Base-by-base conservation (phyloP, 164 flowering plant genomes). In the Stephania japonica region DNA sequence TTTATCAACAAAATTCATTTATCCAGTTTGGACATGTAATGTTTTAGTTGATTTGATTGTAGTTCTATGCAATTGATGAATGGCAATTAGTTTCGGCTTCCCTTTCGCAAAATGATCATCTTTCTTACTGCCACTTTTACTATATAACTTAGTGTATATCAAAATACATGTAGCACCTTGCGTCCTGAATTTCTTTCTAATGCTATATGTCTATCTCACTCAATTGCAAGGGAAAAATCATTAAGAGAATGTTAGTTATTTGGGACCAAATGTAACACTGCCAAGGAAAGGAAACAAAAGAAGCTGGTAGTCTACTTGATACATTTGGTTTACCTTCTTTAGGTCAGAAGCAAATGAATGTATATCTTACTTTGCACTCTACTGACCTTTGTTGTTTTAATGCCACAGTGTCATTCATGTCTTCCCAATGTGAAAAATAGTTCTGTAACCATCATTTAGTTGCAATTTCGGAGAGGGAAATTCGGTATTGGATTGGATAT, bases 1-100 rank as follows among this genome's bases (percentile, higher is more conserved):
- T 79, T 43, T 73, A 72, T 78, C 72, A 69, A 65, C 65, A 66
- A 49, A 27, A 5, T 72, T 67, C 56, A 67, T 68, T 18, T 18
- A 68, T 38, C 53, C 61, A 53, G 19, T 53, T 53, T 12, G 61
- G 61, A 12, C 19, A 53, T 53, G 14, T 53, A 16, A 56, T n/a
- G n/a, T n/a, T n/a, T n/a, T n/a, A n/a, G n/a, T n/a, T n/a, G 62
- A 21, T 1, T 56, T 56, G 62, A 56, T 56, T 19, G n/a, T 56
- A 56, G 18, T 16, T 11, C 18, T 56, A 47, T 56, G n/a, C 16
- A 56, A 4, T 56, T 56, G 62, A 56, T 18, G 62, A 56, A 56
- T 56, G 21, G 19, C 5, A 56, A 19, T n/a, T 6, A 56, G 14
- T 16, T 56, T 19, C n/a, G 18, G 18, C 21, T 56, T 56, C 62